Conservation (phyloP, 2,329 filamentous ascomycete species). For the Lecanosticta acicola region DNA sequence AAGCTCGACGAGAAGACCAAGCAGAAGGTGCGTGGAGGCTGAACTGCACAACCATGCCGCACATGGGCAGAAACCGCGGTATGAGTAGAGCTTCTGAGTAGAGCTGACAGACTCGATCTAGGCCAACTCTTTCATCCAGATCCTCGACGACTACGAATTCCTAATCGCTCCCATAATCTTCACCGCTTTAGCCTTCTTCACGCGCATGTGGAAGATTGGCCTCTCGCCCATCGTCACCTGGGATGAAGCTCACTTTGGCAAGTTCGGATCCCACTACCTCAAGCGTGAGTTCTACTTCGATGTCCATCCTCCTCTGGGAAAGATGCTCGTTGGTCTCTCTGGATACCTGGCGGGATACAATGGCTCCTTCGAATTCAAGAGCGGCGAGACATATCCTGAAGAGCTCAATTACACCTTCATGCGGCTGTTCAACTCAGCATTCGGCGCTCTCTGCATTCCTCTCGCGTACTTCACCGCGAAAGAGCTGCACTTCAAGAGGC, state of each 20-base stretch:
- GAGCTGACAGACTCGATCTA: slow-evolving; percentile 11
- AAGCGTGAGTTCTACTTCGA: slow-evolving; percentile 99
- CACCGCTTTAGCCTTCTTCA: slow-evolving; percentile 59
- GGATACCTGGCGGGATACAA: slow-evolving; percentile 97
- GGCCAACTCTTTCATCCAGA: slow-evolving; percentile 53
- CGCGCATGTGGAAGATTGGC: slow-evolving; percentile 62
- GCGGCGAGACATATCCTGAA: slow-evolving; percentile 87
- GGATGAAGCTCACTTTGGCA: slow-evolving; percentile 81
- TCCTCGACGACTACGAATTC: slow-evolving; percentile 58
- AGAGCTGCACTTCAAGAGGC: slow-evolving; percentile 78
- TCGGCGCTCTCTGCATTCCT: slow-evolving; percentile 86
- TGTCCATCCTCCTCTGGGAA: slow-evolving; percentile 90
- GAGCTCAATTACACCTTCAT: slow-evolving; percentile 98
- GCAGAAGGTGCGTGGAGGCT: slow-evolving; percentile 37
- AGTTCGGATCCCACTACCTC: slow-evolving; percentile 98
- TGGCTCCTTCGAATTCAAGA: slow-evolving; percentile 99
- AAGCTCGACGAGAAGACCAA: slow-evolving; percentile 42
- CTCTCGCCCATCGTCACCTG: slow-evolving; percentile 67
- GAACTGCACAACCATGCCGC: not conserved
- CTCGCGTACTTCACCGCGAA: slow-evolving; percentile 92
- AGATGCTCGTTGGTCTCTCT: slow-evolving; percentile 95
- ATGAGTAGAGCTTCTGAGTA: not conserved
- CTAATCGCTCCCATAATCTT: slow-evolving; percentile 60
- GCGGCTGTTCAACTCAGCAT: slow-evolving; percentile 94
- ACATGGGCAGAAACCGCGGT: not conserved